A percentile compares a stretch with the other conserved stretches of the same genome.
These are phyloP conservation scores for Rhizopogon rudus DNA, from an alignment of 768 basidiomycete species.

Conservation along the genomic window DNA sequence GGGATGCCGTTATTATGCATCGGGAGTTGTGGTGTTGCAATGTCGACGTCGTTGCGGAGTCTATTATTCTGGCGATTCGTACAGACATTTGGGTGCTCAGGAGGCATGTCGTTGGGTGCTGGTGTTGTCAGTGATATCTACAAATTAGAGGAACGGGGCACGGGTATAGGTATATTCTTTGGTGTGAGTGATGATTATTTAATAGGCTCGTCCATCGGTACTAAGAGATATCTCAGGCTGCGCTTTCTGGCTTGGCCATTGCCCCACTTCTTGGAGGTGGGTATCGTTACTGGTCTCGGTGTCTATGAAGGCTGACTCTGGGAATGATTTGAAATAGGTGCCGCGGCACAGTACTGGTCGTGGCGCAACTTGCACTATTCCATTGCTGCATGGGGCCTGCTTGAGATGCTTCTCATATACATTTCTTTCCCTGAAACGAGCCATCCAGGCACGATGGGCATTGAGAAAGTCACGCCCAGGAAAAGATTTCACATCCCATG, in stretches of 20 bases:
- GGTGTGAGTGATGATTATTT: constrained; percentile 25
- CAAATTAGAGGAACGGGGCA: constrained; percentile 31
- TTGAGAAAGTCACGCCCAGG: constrained; percentile 18
- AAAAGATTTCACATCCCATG: constrained; percentile 11
- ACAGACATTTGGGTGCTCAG: constrained; percentile 55
- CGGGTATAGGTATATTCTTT: constrained; percentile 45
- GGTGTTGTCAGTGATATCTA: constrained; percentile 60
- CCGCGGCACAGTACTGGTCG: constrained; percentile 48
- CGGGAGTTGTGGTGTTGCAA: constrained; percentile 52
- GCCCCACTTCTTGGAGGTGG: constrained; percentile 51
- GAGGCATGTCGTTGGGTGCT: constrained; percentile 45
- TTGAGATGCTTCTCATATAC: constrained; percentile 19
- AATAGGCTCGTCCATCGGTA: neutral
- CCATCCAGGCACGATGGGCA: constrained; percentile 6
- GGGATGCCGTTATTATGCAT: constrained; percentile 38
- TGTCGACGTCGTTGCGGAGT: constrained; percentile 36
- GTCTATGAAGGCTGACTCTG: neutral
- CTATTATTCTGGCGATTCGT: constrained; percentile 55
- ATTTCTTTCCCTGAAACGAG: no score
- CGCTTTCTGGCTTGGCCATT: constrained; percentile 49
- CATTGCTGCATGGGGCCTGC: constrained; percentile 34
- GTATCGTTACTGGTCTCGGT: neutral
- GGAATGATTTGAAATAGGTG: constrained; percentile 20
- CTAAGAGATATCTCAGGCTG: constrained; percentile 14
- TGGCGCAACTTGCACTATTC: constrained; percentile 52